phyloP scores from a whole-genome alignment of 2,329 filamentous ascomycete genomes.

The Hymenoscyphus fructigenus region DNA sequence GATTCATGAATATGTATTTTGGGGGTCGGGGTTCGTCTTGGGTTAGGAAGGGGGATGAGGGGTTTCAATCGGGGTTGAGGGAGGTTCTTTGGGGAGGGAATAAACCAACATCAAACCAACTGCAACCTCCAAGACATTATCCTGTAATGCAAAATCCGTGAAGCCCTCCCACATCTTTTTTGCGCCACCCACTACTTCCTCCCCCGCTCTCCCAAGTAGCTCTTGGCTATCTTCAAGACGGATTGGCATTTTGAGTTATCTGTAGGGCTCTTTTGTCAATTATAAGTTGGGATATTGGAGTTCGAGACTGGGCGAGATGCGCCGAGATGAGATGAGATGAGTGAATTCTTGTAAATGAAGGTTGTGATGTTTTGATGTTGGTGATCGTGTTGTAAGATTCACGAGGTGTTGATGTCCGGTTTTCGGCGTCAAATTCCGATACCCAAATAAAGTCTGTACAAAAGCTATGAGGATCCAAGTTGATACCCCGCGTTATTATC shows the following conservation, averaged over 20 bases:
- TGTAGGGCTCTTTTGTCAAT: no score
- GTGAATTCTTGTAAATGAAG: no score
- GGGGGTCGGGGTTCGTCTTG: not conserved
- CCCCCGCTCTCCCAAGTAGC: conserved; percentile 27
- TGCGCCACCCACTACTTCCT: conserved; percentile 31
- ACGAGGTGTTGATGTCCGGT: not conserved
- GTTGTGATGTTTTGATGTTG: no score
- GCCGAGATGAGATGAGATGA: no score
- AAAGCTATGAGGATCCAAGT: not conserved
- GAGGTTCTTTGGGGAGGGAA: not conserved
- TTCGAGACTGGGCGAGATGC: no score
- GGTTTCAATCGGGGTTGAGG: not conserved
- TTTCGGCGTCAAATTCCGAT: not conserved
- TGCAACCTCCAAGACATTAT: conserved; percentile 74
- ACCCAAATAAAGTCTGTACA: not conserved
- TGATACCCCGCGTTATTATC: not conserved
- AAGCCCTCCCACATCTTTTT: conserved; percentile 61
- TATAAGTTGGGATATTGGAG: no score
- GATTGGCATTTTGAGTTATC: conserved; percentile 21
- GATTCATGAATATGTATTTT: no score
- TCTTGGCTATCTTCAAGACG: conserved; percentile 29
- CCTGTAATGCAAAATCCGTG: conserved; percentile 69
- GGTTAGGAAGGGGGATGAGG: not conserved
- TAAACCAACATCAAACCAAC: conserved; percentile 66
- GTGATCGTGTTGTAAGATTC: not conserved